These are phyloP conservation scores for Aspergillus carbonarius DNA, from an alignment of 2,329 filamentous ascomycete species.

Conservation along the genomic window DNA sequence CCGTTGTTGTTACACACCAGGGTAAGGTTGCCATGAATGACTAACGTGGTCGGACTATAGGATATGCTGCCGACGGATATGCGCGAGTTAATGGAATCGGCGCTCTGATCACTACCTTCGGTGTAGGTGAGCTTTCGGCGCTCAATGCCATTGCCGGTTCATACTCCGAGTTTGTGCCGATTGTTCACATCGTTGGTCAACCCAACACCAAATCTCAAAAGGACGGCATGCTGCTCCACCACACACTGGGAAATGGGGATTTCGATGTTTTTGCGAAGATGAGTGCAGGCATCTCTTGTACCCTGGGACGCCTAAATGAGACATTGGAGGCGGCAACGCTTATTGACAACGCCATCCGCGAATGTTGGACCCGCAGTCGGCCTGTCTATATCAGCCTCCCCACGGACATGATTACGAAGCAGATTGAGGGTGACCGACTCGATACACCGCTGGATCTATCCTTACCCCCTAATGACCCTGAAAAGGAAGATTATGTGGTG, in stretches of 20 bases:
- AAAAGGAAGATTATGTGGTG: conserved; percentile 79
- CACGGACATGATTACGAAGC: conserved; percentile 74
- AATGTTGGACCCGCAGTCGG: conserved; percentile 71
- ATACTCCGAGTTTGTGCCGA: conserved; percentile 69
- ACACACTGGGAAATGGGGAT: conserved; percentile 73
- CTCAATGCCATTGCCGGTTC: conserved; percentile 74
- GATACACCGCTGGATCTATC: conserved; percentile 68
- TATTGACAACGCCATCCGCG: conserved; percentile 73
- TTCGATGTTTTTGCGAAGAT: conserved; percentile 82
- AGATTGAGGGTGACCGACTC: conserved; percentile 71
- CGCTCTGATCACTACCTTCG: conserved; percentile 72
- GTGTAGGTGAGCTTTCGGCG: conserved; percentile 66
- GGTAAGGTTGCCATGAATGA: not conserved
- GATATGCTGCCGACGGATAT: conserved; percentile 79
- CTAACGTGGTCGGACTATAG: conserved; percentile 29
- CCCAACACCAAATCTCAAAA: conserved; percentile 51
- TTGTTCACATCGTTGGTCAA: conserved; percentile 62
- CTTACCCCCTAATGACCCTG: conserved; percentile 64
- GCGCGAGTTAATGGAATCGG: conserved; percentile 69
- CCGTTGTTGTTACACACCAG: not conserved
- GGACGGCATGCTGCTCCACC: conserved; percentile 55
- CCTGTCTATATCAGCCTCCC: conserved; percentile 84
- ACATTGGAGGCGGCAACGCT: conserved; percentile 68
- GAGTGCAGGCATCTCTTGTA: conserved; percentile 69
- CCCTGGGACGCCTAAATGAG: conserved; percentile 68